These are phyloP conservation scores for Ophiostoma tasmaniense DNA, from an alignment of 2,329 filamentous ascomycete species.

Conservation along the genomic window DNA sequence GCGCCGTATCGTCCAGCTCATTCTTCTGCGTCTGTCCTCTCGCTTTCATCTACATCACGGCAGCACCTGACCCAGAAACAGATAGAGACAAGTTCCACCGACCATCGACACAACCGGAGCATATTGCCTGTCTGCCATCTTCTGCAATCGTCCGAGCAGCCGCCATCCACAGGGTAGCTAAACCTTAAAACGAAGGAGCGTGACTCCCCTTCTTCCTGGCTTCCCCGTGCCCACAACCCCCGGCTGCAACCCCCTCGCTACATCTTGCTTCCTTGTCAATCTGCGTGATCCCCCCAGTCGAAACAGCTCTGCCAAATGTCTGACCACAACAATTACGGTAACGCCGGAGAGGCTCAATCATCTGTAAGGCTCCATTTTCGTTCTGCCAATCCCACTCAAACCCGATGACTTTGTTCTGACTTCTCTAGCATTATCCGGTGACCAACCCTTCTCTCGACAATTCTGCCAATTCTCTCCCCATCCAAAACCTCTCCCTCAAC, in stretches of 20 bases:
- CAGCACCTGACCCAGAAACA: not conserved
- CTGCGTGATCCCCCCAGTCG: not conserved
- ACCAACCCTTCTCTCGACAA: conserved; percentile 9
- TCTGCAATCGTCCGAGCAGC: conserved; percentile 2
- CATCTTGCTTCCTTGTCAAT: not conserved
- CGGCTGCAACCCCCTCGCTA: not conserved
- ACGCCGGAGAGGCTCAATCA: conserved; percentile 13
- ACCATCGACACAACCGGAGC: not conserved
- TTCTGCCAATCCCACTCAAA: not conserved
- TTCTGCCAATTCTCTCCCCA: not conserved
- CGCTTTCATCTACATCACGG: not conserved
- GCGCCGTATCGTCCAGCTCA: not conserved
- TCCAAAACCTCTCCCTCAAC: conserved; percentile 22
- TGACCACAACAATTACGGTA: conserved; percentile 18
- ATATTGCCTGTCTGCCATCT: not conserved
- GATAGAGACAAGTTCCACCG: not conserved
- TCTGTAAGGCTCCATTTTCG: conserved; percentile 9
- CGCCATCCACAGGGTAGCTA: not conserved
- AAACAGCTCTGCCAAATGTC: conserved; percentile 18
- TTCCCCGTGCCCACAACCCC: not conserved
- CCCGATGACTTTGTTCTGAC: not conserved
- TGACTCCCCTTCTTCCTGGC: not conserved
- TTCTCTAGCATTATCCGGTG: not conserved
- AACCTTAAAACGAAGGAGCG: conserved; percentile 1
- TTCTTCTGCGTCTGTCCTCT: not conserved